Evolutionary conservation across 2,329 filamentous ascomycete species (phyloP).

Genomic region (Fusarium agapanthi): DNA sequence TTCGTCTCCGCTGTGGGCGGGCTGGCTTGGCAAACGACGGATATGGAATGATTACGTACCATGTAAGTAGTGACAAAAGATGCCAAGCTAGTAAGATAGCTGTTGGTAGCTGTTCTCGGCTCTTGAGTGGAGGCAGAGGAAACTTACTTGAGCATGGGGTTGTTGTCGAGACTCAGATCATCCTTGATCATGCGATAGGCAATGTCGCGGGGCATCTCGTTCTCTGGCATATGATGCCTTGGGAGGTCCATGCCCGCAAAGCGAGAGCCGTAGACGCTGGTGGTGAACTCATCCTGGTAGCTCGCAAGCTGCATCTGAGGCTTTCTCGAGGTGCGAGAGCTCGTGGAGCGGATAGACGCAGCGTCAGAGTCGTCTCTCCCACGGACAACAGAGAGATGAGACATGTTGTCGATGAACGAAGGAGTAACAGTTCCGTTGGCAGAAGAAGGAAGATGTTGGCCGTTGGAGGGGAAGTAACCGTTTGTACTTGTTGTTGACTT

Average conservation of each 20-base stretch:
- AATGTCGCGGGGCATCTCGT: conserved; percentile 88
- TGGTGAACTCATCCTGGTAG: conserved; percentile 69
- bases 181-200: conserved; percentile 99
- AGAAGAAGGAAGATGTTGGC: conserved; percentile 40
- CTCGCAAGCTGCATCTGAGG: conserved; percentile 58
- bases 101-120: conserved; percentile 3
- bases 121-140: not conserved
- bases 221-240: conserved; percentile 84
- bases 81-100: conserved; percentile 69
- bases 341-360: conserved; percentile 38
- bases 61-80: conserved; percentile 97
- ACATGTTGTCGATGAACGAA: conserved; percentile 52
- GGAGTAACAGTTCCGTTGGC: conserved; percentile 34
- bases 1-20: conserved; percentile 1
- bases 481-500: conserved; percentile 45
- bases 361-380: conserved; percentile 48
- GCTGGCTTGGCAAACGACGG: conserved; percentile 13
- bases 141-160: conserved; percentile 82
- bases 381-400: conserved; percentile 58
- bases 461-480: conserved; percentile 36
- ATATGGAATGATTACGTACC: conserved; percentile 58
- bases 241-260: conserved; percentile 86
- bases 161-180: conserved; percentile 89
- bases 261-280: conserved; percentile 86
- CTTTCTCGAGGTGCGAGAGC: conserved; percentile 35